A percentile compares a stretch with the other conserved stretches of the same genome.
phyloP scores from a whole-genome alignment of 1,139 yeast genomes.

The Hyphopichia wangnamkhiaoensis region DNA sequence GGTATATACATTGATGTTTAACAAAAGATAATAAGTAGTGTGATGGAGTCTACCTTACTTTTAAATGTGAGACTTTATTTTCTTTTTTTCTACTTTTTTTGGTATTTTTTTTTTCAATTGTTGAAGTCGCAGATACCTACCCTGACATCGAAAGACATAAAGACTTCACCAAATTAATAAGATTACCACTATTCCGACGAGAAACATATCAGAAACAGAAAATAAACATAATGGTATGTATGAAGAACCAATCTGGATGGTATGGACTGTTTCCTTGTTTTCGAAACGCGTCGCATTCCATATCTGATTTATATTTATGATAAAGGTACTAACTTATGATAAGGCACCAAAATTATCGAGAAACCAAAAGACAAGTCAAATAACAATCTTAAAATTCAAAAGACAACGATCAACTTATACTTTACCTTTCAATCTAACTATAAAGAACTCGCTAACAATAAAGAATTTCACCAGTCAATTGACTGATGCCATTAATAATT shows the following conservation, averaged over 20 bases:
- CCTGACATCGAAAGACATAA: too few relatives aligned
- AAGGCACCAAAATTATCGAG: constrained; percentile 31
- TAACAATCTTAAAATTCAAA: constrained; percentile 45
- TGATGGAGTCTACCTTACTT: too few relatives aligned
- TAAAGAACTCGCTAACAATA: constrained; percentile 19
- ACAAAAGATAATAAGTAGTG: neutral
- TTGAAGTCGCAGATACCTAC: too few relatives aligned
- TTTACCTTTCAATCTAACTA: constrained; percentile 25
- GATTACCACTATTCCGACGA: too few relatives aligned
- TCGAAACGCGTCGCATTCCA: neutral
- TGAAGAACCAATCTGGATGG: neutral
- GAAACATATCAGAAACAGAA: too few relatives aligned
- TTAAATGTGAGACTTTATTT: too few relatives aligned
- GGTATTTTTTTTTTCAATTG: neutral
- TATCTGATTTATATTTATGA: neutral
- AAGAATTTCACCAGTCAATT: constrained; percentile 33
- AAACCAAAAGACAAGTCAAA: constrained; percentile 15
- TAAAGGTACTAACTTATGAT: constrained; percentile 14
- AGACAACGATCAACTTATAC: constrained; percentile 45
- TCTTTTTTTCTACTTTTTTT: neutral
- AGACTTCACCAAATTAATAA: too few relatives aligned
- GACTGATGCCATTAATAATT: constrained; percentile 36
- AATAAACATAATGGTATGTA: neutral
- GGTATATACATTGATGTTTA: constrained; percentile 2
- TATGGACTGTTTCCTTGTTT: neutral